Evolutionary conservation across 2,329 filamentous ascomycete species (phyloP).

Genomic region (Microascus cirrosus): DNA sequence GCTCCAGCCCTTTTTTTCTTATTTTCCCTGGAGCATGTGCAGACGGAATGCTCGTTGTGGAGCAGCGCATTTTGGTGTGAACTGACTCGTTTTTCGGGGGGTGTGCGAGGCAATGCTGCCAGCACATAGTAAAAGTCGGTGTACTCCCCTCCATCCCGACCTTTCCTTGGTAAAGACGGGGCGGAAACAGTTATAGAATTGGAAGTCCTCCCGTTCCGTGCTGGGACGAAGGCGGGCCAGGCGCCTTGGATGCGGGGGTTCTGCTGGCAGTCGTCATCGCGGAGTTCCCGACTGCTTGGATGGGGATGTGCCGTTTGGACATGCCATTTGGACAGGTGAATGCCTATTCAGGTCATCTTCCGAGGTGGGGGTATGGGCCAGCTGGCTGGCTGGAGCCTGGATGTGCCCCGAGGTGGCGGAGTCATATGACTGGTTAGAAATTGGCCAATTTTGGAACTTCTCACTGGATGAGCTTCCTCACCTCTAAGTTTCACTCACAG

Average conservation of each 20-base stretch:
- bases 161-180: not conserved
- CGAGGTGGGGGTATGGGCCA: not conserved
- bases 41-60: not conserved
- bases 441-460: not conserved
- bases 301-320: not conserved
- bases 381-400: not conserved
- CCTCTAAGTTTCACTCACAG: not conserved
- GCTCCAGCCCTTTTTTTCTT: too few species aligned
- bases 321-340: not conserved
- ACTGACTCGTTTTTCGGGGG: not conserved
- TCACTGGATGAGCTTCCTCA: not conserved
- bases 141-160: not conserved
- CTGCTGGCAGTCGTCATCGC: not conserved
- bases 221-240: not conserved
- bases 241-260: not conserved
- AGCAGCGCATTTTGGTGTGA: not conserved
- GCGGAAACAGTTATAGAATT: not conserved
- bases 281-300: not conserved
- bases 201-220: not conserved
- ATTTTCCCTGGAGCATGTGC: too few species aligned
- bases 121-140: constrained; percentile 4
- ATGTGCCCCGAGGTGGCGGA: not conserved
- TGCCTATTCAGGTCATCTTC: not conserved
- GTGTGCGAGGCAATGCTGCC: not conserved
- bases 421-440: constrained; percentile 1